Percentiles rank a stretch among this genome's conserved stretches.
Conservation (phyloP, 1,284 basidiomycete species). For the Tylopilus sp. region DNA sequence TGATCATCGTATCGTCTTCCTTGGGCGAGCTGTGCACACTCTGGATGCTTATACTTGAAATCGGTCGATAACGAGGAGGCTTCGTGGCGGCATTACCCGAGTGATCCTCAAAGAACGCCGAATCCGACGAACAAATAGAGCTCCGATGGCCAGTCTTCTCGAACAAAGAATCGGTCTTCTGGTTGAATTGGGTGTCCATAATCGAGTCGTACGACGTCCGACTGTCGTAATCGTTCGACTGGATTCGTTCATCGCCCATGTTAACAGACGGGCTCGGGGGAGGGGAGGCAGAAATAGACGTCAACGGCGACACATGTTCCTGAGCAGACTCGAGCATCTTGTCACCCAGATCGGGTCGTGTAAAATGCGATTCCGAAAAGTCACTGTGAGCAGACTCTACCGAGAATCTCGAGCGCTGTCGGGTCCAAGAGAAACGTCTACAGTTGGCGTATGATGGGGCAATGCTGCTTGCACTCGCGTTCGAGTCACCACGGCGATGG, state of each 20-base stretch:
- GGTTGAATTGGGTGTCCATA: constrained; percentile 45
- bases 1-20: constrained; percentile 80
- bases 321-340: constrained; percentile 80
- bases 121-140: constrained; percentile 55
- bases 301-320: constrained; percentile 58
- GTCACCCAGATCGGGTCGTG: constrained; percentile 77
- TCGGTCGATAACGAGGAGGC: constrained; percentile 55
- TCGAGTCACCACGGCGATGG: constrained; percentile 53
- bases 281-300: constrained; percentile 70
- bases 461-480: constrained; percentile 52
- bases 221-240: constrained; percentile 30
- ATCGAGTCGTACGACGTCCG: constrained; percentile 59
- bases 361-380: constrained; percentile 56
- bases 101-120: constrained; percentile 59
- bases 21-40: constrained; percentile 52
- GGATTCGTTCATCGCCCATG: constrained; percentile 1
- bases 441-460: constrained; percentile 53
- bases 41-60: constrained; percentile 59
- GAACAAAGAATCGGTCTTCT: constrained; percentile 57
- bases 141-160: constrained; percentile 57
- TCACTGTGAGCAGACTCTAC: constrained; percentile 67
- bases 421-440: constrained; percentile 61
- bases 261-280: constrained; percentile 42
- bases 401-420: constrained; percentile 59
- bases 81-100: constrained; percentile 24